Base-by-base conservation (phyloP, 495 filamentous ascomycete species). In the Physcia stellaris region DNA sequence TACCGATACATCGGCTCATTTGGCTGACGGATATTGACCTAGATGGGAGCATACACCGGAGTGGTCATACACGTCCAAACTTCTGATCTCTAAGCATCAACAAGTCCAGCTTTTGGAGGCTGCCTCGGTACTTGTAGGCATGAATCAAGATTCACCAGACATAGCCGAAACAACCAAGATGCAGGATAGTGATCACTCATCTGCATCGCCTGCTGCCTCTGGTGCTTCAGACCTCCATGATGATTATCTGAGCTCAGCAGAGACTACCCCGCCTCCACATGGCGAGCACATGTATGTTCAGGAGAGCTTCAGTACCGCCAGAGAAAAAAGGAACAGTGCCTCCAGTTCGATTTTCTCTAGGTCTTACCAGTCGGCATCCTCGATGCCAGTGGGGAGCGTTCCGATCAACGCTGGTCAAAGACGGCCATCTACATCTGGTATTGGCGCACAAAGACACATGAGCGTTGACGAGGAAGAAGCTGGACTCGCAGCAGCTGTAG, bases 21-120 rank as follows among this genome's bases (percentile, higher is more conserved):
- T n/a, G n/a, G n/a, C n/a, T 33, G 22, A 30, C 38, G 37, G 28
- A 47, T 35, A 57, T 54, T 71, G 60, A 46, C 40, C 54, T 73
- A 98, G 90, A 71, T 98, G 90, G 90, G 90, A 98, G 67, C 90
- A 98, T 61, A 87, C 90, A 61, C 92, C 92, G 52, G 85, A 94
- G 69, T 98, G 90, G 90, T 79, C 86, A 26, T 81, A 79, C 61
- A 98, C 90, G 30, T 95, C 90, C 52, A 98, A 98, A 62, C 73
- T 96, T 48, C 73, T 96, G 47, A 98, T 98, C 48, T 96, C 90
- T 43, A 98, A 98, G 73, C 90, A 98, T 56, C 90, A 98, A 66
- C 90, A 98, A 64, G 90, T 98, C 41, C 90, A 98, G 57, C 74
- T 98, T 30, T 71, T 98, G 37, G 92, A 98, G 63, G 90, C 90